Conservation (phyloP, 2,329 filamentous ascomycete genomes). For the Cryphonectria radicalis region DNA sequence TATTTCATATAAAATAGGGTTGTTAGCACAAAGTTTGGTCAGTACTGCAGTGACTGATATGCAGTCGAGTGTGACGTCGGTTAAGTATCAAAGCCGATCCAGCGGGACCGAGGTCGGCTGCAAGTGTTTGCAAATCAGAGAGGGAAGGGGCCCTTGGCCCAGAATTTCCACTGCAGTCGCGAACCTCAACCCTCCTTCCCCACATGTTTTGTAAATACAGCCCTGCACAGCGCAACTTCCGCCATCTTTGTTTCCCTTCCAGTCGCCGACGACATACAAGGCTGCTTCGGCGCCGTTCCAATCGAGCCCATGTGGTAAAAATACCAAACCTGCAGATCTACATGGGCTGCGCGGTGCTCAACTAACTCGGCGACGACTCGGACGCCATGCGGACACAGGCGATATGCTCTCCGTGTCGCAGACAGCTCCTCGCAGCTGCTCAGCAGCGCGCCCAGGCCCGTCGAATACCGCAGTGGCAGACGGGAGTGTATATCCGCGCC, state of each 20-base stretch:
- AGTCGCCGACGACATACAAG: not conserved
- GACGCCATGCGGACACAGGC: conserved; percentile 13
- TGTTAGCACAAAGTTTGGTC: not conserved
- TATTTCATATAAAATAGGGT: not conserved
- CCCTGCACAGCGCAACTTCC: not conserved
- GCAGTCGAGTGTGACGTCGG: conserved; percentile 1
- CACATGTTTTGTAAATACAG: not conserved
- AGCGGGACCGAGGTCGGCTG: not conserved
- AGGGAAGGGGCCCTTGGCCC: not conserved
- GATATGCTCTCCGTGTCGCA: conserved; percentile 22
- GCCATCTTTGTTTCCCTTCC: not conserved
- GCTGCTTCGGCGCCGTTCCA: not conserved
- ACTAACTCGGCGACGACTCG: not conserved
- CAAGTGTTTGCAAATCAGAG: not conserved
- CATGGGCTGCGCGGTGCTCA: not conserved
- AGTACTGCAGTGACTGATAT: not conserved
- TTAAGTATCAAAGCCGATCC: not conserved
- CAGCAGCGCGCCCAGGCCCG: conserved; percentile 30
- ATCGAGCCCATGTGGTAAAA: not conserved
- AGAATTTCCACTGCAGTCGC: conserved; percentile 1
- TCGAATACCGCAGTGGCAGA: conserved; percentile 20
- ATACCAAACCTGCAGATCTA: not conserved
- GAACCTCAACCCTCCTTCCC: not conserved
- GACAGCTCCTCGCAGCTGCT: conserved; percentile 19
- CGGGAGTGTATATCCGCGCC: conserved; percentile 10